Evolutionary conservation across 2,329 filamentous ascomycete genomes (phyloP), one percentile per base, ranked within the genome.

Genomic region (Orbilia blumenaviensis): DNA sequence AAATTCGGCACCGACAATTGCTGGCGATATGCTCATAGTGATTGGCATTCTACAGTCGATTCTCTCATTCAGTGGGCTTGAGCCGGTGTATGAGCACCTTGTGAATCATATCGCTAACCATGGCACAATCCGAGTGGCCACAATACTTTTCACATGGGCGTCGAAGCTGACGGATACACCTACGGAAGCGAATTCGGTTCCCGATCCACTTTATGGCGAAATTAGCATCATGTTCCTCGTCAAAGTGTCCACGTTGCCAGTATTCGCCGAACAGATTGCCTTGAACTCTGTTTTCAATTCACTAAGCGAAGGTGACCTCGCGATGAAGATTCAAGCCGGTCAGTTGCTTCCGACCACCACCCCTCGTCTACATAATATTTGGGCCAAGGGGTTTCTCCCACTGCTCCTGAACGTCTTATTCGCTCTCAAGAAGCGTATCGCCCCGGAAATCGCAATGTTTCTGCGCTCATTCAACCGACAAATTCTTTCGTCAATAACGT

Each of bases 171-270:
- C 66, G 18, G 58, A 66, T 23, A 50, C 52, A 7, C 87, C 91
- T 36, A 88, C 91, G 68, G 89, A 72, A n/a, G 60, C 60, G 5
- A 62, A 48, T 25, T 23, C 54, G n/a, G 54, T 27, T 18, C 50
- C 90, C 27, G 94, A 98, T 81, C 94, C 95, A 0, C 86, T 98
- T 29, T 98, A 97, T 82, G 95, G 94, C 78, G 94, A 97, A 81
- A 88, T 97, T n/a, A 92, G 92, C 80, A 87, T 97, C 42, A 87
- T 94, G 25, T 96, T 98, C 83, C 86, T 99, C 12, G 88, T 97
- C 21, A 92, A 96, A 79, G 87, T 99, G 10, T 97, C 94, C 0
- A 90, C 89, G 12, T 87, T 98, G 12, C 91, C 92, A 0, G 84
- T 88, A 16, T 87, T 98, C 61, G 94, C 95, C 1, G 94, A 98